Conservation (phyloP, 108 stramenopile species). For the Nitzschia sp. region DNA sequence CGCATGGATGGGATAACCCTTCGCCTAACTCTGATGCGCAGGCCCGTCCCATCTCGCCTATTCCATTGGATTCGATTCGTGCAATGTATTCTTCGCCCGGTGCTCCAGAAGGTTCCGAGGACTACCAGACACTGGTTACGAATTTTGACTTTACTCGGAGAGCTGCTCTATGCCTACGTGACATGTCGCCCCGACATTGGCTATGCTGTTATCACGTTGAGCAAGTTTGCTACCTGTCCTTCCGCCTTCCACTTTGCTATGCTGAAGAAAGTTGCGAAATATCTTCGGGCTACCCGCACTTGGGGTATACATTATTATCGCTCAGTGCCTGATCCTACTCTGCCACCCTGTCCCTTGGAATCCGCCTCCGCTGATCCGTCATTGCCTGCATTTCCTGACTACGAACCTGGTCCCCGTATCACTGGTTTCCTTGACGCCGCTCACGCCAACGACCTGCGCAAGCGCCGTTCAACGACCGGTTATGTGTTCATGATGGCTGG, state of each 20-base stretch:
- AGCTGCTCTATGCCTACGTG: too few species aligned
- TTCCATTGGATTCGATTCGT: background rate
- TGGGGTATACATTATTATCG: background rate
- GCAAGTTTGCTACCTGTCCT: conserved; percentile 26
- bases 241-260: conserved; percentile 19
- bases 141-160: background rate
- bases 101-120: conserved; percentile 4
- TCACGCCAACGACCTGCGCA: conserved; percentile 30
- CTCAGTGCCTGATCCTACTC: conserved; percentile 1
- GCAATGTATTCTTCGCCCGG: background rate
- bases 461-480: conserved; percentile 40
- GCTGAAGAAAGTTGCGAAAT: too few species aligned
- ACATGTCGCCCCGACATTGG: too few species aligned
- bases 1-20: conserved; percentile 33
- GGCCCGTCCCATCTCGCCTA: background rate
- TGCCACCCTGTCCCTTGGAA: background rate
- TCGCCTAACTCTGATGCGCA: background rate
- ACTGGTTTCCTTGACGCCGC: conserved; percentile 27
- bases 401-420: background rate
- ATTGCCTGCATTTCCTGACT: background rate
- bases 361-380: background rate
- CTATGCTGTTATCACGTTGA: too few species aligned
- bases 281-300: conserved; percentile 14
- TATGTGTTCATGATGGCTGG: conserved; percentile 22
- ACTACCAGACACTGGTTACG: background rate